phyloP scores from a whole-genome alignment of 129 eudicot species.

The Tagetes erecta region DNA sequence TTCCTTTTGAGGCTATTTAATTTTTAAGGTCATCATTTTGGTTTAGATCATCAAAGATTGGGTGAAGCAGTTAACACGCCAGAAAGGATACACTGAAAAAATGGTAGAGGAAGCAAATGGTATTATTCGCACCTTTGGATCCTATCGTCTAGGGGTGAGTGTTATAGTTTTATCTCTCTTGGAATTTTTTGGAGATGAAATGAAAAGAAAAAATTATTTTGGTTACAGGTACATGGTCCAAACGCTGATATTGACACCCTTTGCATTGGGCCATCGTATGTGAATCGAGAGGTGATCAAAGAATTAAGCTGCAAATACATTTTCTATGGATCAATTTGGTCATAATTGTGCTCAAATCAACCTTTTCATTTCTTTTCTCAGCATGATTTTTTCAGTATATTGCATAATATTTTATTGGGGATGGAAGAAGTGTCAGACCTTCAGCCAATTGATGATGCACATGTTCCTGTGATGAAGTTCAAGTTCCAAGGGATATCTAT shows the following conservation, averaged over 20 bases:
- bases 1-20: conserved; percentile 13
- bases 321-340: not conserved
- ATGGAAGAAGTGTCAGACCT: conserved; percentile 47
- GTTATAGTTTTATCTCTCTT: conserved; percentile 2
- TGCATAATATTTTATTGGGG: conserved; percentile 36
- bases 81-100: conserved; percentile 42
- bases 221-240: conserved; percentile 45
- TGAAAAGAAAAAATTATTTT: conserved; percentile 15
- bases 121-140: conserved; percentile 44
- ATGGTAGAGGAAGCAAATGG: conserved; percentile 48
- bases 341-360: conserved; percentile 15
- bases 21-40: not conserved
- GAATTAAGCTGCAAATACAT: not conserved
- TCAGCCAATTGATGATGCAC: conserved; percentile 44
- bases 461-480: conserved; percentile 47
- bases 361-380: conserved; percentile 21
- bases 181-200: conserved; percentile 3
- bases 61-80: conserved; percentile 45
- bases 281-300: conserved; percentile 39
- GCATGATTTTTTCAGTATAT: conserved; percentile 36
- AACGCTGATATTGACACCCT: conserved; percentile 43
- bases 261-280: conserved; percentile 46
- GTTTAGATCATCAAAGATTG: conserved; percentile 42
- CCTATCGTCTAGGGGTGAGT: conserved; percentile 46
- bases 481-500: conserved; percentile 46